Percentiles rank a stretch among this genome's conserved stretches.
Conservation (phyloP, 2,329 filamentous ascomycete species). For the Aspergillus transmontanensis region DNA sequence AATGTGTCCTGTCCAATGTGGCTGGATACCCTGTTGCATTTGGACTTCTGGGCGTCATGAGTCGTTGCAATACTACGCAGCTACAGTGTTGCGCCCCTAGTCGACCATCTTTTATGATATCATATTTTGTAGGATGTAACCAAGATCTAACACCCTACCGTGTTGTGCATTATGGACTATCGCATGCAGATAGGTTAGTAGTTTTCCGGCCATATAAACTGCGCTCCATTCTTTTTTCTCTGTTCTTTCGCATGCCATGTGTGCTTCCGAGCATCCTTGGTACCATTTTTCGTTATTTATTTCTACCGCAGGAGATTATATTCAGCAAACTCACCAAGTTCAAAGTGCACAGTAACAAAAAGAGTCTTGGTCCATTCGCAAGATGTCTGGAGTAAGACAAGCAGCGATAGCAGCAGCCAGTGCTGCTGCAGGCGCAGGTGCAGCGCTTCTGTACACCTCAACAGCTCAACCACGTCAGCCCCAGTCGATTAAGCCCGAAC, state of each 20-base stretch:
- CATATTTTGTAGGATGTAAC: neutral
- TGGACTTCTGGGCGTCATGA: neutral
- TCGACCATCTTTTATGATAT: neutral
- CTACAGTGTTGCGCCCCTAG: neutral
- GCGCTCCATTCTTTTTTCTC: too few relatives aligned
- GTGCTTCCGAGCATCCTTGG: too few relatives aligned
- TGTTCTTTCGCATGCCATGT: too few relatives aligned
- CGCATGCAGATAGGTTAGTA: neutral
- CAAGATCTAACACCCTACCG: too few relatives aligned
- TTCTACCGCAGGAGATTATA: too few relatives aligned
- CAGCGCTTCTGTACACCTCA: neutral
- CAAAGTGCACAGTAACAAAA: too few relatives aligned
- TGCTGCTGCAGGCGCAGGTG: neutral
- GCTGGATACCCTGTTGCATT: neutral
- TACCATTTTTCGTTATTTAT: neutral
- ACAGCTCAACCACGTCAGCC: neutral
- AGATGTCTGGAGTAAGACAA: neutral
- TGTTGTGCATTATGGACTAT: neutral
- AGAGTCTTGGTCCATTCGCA: too few relatives aligned
- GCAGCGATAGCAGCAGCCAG: neutral
- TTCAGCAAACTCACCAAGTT: too few relatives aligned
- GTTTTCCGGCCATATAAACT: neutral
- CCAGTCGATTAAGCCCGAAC: neutral
- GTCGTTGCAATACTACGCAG: neutral
- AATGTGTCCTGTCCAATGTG: neutral